These are phyloP conservation scores for Triticum timopheevii DNA, from an alignment of 176 grass and related monocot species.

Conservation along the genomic window DNA sequence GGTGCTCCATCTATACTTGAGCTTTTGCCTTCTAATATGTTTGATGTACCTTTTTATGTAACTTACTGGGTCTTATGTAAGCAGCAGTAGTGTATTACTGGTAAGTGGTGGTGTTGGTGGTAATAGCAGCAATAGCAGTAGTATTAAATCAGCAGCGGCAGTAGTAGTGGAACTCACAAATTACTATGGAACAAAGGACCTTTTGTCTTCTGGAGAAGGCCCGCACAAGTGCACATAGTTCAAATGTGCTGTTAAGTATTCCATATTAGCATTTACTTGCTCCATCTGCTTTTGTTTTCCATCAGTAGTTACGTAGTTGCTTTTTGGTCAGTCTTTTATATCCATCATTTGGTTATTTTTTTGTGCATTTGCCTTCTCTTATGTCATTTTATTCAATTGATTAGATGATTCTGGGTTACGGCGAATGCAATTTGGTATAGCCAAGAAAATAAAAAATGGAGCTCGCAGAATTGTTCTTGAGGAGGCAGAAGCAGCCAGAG, in stretches of 20 bases:
- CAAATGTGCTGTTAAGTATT: not conserved
- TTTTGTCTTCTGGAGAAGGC: not conserved
- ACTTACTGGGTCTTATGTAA: not conserved
- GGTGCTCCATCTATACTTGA: conserved; percentile 24
- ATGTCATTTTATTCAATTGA: conserved; percentile 19
- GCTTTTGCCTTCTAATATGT: conserved; percentile 16
- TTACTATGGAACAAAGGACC: conserved; percentile 1
- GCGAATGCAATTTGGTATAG: conserved; percentile 78
- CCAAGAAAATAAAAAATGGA: conserved; percentile 96
- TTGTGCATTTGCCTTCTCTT: conserved; percentile 21
- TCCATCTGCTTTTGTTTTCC: not conserved
- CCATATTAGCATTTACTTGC: not conserved
- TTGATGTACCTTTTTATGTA: not conserved
- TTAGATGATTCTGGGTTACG: conserved; percentile 55
- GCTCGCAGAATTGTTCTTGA: conserved; percentile 93
- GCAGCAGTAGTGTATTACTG: not conserved
- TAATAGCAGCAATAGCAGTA: not conserved
- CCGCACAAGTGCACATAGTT: not conserved
- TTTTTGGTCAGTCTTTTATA: not conserved
- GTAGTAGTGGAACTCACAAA: not conserved
- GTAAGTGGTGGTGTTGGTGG: not conserved
- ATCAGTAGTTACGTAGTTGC: not conserved
- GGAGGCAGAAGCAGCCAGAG: conserved; percentile 88
- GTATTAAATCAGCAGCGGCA: not conserved
- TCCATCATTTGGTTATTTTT: not conserved